Conservation (phyloP, 2,329 filamentous ascomycete genomes). For the Colletotrichum sp. region DNA sequence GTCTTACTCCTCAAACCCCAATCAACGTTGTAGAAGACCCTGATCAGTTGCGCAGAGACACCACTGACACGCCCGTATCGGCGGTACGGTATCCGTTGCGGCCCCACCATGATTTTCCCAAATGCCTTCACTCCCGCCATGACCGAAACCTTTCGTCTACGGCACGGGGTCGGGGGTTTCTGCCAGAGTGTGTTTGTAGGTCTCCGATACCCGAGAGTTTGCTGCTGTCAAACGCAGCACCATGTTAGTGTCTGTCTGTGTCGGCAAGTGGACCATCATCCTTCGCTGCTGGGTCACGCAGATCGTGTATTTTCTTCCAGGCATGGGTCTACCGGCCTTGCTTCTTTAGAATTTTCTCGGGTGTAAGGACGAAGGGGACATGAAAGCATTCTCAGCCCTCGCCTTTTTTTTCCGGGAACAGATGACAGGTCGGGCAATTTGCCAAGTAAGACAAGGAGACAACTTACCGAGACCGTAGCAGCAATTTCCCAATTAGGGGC, state of each 20-base stretch:
- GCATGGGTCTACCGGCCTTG: not conserved
- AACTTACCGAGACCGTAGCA: constrained; percentile 1
- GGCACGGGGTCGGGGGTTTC: not conserved
- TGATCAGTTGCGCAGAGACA: not conserved
- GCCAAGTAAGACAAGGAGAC: constrained; percentile 3
- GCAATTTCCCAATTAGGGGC: not conserved
- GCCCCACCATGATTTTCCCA: not conserved
- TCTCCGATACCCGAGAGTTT: not conserved
- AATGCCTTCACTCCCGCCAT: not conserved
- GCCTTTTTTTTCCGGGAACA: constrained; percentile 7
- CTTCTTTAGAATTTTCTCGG: not conserved
- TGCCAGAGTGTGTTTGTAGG: not conserved
- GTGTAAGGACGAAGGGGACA: not conserved
- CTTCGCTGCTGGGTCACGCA: not conserved
- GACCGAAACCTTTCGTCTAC: not conserved
- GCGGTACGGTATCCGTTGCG: not conserved
- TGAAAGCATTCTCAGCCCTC: not conserved
- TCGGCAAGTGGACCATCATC: not conserved
- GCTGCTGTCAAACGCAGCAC: not conserved
- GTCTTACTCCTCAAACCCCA: not conserved
- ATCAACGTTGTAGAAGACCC: not conserved
- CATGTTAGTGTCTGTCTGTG: not conserved
- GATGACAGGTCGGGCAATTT: not conserved
- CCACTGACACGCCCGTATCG: not conserved
- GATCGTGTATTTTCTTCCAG: not conserved